These are phyloP conservation scores for Pseudozyma pruni DNA, from an alignment of 1,284 basidiomycete species.

Conservation along the genomic window DNA sequence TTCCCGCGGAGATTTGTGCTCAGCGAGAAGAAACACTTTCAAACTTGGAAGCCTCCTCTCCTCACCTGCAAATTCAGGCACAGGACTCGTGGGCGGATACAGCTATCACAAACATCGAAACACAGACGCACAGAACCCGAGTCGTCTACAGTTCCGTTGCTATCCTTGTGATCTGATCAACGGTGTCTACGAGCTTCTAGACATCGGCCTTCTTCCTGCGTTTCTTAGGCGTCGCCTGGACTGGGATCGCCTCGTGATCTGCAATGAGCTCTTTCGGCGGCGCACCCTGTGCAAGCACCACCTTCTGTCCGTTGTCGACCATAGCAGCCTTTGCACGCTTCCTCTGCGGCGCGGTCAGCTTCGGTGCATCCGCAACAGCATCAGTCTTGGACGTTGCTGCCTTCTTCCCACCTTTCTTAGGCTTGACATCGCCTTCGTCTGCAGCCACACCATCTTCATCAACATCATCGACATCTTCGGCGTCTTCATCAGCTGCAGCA, in stretches of 20 bases:
- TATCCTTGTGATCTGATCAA: too few species aligned
- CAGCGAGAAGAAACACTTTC: neutral
- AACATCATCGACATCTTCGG: conserved; percentile 5
- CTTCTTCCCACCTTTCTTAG: conserved; percentile 11
- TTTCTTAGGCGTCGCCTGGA: conserved; percentile 8
- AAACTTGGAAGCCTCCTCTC: neutral
- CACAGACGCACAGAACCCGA: too few species aligned
- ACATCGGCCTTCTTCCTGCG: conserved; percentile 6
- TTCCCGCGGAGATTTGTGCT: too few species aligned
- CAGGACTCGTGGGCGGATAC: too few species aligned
- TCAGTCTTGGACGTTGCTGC: neutral
- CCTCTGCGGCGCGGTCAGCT: conserved; percentile 15
- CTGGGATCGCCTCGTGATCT: conserved; percentile 38
- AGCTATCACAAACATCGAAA: too few species aligned
- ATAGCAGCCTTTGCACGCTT: conserved; percentile 32
- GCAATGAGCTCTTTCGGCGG: conserved; percentile 32
- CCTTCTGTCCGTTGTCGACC: conserved; percentile 35
- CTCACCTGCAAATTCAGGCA: neutral
- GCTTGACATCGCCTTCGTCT: conserved; percentile 23
- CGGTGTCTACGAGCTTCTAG: neutral
- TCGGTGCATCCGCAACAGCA: neutral
- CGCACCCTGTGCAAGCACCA: conserved; percentile 41
- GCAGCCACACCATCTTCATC: conserved; percentile 21
- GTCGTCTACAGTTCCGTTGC: too few species aligned
- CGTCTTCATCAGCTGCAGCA: conserved; percentile 18